Evolutionary conservation across 371 early-diverging fungal species (phyloP).

Genomic region (Chytridium lagenaria): DNA sequence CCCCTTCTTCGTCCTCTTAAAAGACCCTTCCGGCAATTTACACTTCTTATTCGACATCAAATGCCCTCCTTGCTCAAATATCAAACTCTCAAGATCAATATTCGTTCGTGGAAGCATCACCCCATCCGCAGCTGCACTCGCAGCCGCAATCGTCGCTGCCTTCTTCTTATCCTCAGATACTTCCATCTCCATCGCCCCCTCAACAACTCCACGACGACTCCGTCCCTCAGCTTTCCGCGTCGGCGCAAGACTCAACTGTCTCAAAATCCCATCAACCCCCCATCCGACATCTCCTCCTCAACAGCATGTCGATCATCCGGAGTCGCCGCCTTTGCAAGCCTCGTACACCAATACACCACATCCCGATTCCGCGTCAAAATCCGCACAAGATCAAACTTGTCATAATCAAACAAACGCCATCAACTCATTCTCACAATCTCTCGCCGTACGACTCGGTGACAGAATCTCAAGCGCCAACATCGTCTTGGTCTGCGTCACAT

Average conservation of each 20-base stretch:
- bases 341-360: conserved; percentile 89
- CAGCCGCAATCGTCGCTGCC: conserved; percentile 8
- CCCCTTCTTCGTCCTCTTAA: conserved; percentile 90
- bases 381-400: conserved; percentile 92
- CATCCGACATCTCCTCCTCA: conserved; percentile 72
- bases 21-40: conserved; percentile 91
- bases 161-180: conserved; percentile 47
- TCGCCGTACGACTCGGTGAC: conserved; percentile 64
- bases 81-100: conserved; percentile 82
- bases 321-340: conserved; percentile 74
- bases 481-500: conserved; percentile 86
- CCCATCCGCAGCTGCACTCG: conserved; percentile 25
- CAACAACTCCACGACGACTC: conserved; percentile 72
- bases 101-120: conserved; percentile 27
- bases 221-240: conserved; percentile 43
- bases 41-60: conserved; percentile 97
- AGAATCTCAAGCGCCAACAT: conserved; percentile 76
- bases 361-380: conserved; percentile 86
- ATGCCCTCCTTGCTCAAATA: conserved; percentile 91
- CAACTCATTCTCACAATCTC: conserved; percentile 93
- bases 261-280: conserved; percentile 76
- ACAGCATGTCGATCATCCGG: conserved; percentile 61
- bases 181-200: conserved; percentile 74
- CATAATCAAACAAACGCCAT: conserved; percentile 92
- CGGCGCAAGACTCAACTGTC: conserved; percentile 59